Evolutionary conservation across 768 basidiomycete genomes (phyloP), one percentile per base, ranked within the genome.

Genomic region (Tricholomella constricta): DNA sequence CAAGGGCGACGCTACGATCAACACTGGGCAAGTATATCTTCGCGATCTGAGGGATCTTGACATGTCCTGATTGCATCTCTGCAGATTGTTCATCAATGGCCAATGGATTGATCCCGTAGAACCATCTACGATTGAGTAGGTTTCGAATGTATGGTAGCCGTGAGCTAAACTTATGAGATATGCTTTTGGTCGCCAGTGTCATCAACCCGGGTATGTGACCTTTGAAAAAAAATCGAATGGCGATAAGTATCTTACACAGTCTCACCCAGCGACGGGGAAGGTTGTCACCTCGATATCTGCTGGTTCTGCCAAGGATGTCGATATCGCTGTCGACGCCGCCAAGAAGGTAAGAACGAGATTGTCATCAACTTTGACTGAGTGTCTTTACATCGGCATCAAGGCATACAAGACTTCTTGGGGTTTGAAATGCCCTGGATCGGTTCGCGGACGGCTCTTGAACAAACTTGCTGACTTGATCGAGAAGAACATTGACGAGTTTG

Each of bases 381-480:
- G 29, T 46, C 14, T 27, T 11, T 6, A 20, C 22, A 20, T 20
- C 7, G 7, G n/a, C 17, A 3, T 26, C 31, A 17, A 70, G 68
- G 73, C 73, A 4, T 73, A 65, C 65, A 80, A 86, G 20, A 82
- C 79, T 10, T 65, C 69, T 35, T 91, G 91, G 89, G 89, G 89
- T 32, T 69, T 83, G 55, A 81, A 85, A 57, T 60, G 64, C 25
- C 70, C 83, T 3, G 86, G 84, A 23, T 4, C 48, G 6, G 43
- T 51, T 8, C 65, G 72, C 7, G 67, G 67, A 31, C 61, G 64
- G 26, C 47, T 68, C 1, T 38, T 73, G 31, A 61, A 65, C 51
- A 73, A 70, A 42, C 57, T 73, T 15, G 70, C 66, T 2, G 62
- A 70, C 34, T 61, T 70, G 4, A 60, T 71, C 31, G 67, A 69